These are phyloP conservation scores for Tephrocybe rancida DNA, from an alignment of 768 basidiomycete species.

Conservation along the genomic window DNA sequence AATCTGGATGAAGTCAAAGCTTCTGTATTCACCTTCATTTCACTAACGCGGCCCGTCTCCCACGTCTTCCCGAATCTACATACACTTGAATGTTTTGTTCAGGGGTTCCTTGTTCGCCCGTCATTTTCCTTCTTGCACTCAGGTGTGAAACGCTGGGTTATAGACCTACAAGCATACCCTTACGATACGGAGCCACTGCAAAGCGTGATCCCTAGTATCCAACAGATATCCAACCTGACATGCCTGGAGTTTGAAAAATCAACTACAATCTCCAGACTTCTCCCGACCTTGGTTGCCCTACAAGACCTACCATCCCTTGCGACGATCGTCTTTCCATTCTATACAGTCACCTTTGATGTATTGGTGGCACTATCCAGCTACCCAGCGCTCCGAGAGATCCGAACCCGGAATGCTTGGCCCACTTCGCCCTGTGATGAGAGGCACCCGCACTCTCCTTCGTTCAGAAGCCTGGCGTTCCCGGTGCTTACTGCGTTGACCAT, in stretches of 20 bases:
- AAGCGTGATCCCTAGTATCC: not conserved
- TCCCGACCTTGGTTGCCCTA: not conserved
- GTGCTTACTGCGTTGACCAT: not conserved
- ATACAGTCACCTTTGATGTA: not conserved
- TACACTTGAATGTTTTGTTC: not conserved
- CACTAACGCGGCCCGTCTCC: not conserved
- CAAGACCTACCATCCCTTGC: not conserved
- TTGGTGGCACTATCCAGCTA: not conserved
- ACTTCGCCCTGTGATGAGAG: not conserved
- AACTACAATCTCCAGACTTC: not conserved
- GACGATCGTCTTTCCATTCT: not conserved
- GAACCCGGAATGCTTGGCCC: not conserved
- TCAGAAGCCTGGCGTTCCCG: not conserved
- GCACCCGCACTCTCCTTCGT: not conserved
- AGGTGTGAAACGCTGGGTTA: not conserved
- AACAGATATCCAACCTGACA: not conserved
- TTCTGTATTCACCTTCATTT: not conserved
- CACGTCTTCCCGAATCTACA: conserved; percentile 3
- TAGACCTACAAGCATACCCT: not conserved
- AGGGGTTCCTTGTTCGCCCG: not conserved
- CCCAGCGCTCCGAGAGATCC: not conserved
- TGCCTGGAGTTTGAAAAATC: not conserved
- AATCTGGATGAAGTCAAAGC: not conserved
- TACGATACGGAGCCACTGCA: not conserved
- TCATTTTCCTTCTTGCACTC: not conserved